These are phyloP conservation scores for Zygnema cylindricum DNA, from an alignment of 139 green algal species.

Conservation along the genomic window DNA sequence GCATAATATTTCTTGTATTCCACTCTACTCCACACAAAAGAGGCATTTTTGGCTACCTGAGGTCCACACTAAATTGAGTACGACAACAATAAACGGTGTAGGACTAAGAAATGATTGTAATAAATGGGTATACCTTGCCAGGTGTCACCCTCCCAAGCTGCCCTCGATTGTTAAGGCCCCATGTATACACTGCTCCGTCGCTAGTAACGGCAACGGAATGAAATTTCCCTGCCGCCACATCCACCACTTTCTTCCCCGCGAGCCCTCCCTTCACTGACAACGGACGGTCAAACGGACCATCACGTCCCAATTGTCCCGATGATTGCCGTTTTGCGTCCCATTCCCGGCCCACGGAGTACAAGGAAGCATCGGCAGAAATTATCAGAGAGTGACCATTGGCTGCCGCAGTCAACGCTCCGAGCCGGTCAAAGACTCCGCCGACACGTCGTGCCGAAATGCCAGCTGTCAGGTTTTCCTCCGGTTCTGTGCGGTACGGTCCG, in stretches of 20 bases:
- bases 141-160: slow-evolving; percentile 45
- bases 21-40: too few species aligned
- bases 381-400: slow-evolving; percentile 30
- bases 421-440: slow-evolving; percentile 14
- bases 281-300: slow-evolving; percentile 4
- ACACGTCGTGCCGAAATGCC: neutral
- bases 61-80: too few species aligned
- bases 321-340: slow-evolving; percentile 10
- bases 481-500: neutral
- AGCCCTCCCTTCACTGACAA: slow-evolving; percentile 9
- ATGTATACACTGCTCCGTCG: slow-evolving; percentile 47
- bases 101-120: too few species aligned
- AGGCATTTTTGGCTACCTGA: too few species aligned
- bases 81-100: too few species aligned
- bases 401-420: slow-evolving; percentile 12
- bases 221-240: slow-evolving; percentile 34
- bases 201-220: slow-evolving; percentile 52
- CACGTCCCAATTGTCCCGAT: slow-evolving; percentile 23
- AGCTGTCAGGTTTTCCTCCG: neutral
- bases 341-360: slow-evolving; percentile 33
- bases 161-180: slow-evolving; percentile 53
- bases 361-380: neutral
- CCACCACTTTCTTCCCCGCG: slow-evolving; percentile 20
- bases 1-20: too few species aligned
- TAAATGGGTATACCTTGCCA: too few species aligned